phyloP scores from a whole-genome alignment of 768 basidiomycete species.

The Hortiboletus campestris region DNA sequence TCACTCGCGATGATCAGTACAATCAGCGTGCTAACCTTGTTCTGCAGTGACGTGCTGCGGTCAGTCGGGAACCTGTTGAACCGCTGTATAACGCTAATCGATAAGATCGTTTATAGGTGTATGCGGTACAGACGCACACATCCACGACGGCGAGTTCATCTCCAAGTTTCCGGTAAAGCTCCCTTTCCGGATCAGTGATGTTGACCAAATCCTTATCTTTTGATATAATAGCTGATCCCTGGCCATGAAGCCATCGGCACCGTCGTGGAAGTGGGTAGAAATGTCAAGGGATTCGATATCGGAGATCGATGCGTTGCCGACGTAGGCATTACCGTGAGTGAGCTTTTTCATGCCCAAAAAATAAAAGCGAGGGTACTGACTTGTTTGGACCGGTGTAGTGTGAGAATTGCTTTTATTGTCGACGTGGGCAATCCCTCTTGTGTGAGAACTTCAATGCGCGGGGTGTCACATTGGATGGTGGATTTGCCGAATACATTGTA shows the following conservation, averaged over 20 bases:
- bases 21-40: background rate
- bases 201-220: slow-evolving; percentile 20
- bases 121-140: slow-evolving; percentile 63
- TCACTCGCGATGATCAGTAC: background rate
- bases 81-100: background rate
- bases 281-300: slow-evolving; percentile 70
- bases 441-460: slow-evolving; percentile 84
- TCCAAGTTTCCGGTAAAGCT: slow-evolving; percentile 51
- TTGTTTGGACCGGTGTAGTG: slow-evolving; percentile 46
- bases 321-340: slow-evolving; percentile 63
- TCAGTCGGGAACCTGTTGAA: slow-evolving; percentile 18
- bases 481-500: slow-evolving; percentile 86
- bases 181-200: slow-evolving; percentile 14
- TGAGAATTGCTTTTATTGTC: slow-evolving; percentile 83
- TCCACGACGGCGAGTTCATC: slow-evolving; percentile 65
- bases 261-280: slow-evolving; percentile 72
- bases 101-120: slow-evolving; percentile 38
- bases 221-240: slow-evolving; percentile 55
- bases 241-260: slow-evolving; percentile 75
- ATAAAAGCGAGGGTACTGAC: background rate
- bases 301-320: slow-evolving; percentile 89
- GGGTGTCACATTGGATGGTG: slow-evolving; percentile 79
- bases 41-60: slow-evolving; percentile 43
- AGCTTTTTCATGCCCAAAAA: background rate
- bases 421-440: slow-evolving; percentile 74